A percentile compares a stretch with the other conserved stretches of the same genome.
Evolutionary conservation across 768 basidiomycete genomes (phyloP).

Genomic region (Amanita pseudoporphyria): DNA sequence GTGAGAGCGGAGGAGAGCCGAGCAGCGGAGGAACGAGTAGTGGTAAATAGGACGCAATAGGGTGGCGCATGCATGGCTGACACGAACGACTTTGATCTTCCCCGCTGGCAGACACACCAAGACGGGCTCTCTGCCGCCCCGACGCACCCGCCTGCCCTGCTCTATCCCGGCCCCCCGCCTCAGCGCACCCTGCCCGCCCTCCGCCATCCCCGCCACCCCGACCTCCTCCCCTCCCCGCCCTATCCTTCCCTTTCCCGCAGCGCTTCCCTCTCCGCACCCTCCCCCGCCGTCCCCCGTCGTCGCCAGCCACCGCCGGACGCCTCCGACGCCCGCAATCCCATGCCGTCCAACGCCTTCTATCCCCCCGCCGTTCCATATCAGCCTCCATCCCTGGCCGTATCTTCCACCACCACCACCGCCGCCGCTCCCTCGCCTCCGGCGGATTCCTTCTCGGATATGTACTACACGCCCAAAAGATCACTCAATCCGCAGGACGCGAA

Average conservation of each 20-base stretch:
- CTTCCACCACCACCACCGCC: slow-evolving; percentile 26
- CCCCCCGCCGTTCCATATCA: slow-evolving; percentile 50
- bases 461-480: slow-evolving; percentile 50
- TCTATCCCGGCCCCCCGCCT: slow-evolving; percentile 46
- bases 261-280: slow-evolving; percentile 48
- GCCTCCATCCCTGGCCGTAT: slow-evolving; percentile 31
- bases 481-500: slow-evolving; percentile 45
- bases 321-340: slow-evolving; percentile 3
- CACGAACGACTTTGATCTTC: slow-evolving; percentile 79
- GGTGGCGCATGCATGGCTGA: slow-evolving; percentile 39
- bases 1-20: slow-evolving; percentile 39
- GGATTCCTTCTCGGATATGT: slow-evolving; percentile 52
- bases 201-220: slow-evolving; percentile 58
- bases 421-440: slow-evolving; percentile 17
- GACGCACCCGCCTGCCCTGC: slow-evolving; percentile 41
- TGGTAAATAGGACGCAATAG: slow-evolving; percentile 17
- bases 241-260: slow-evolving; percentile 54
- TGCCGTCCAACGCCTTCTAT: slow-evolving; percentile 37
- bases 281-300: slow-evolving; percentile 44
- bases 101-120: slow-evolving; percentile 58
- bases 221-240: slow-evolving; percentile 38
- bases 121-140: slow-evolving; percentile 37
- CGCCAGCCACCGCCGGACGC: slow-evolving; percentile 66
- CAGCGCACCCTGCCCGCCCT: slow-evolving; percentile 48
- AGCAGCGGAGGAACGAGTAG: slow-evolving; percentile 53